Evolutionary conservation across 164 flowering plant species (phyloP).

Genomic region (Liriodendron chinense): DNA sequence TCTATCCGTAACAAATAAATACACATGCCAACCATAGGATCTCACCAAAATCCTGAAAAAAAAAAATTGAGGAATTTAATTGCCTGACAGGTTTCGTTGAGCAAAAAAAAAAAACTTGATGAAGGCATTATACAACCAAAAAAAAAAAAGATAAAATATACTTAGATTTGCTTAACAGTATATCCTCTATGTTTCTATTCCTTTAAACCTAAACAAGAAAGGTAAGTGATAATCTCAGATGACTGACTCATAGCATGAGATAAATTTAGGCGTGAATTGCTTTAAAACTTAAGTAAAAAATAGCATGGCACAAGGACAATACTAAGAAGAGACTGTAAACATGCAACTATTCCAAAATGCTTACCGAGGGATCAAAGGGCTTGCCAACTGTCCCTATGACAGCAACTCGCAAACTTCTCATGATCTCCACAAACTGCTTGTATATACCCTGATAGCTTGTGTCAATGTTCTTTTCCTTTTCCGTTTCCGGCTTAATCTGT

Average conservation of each 20-base stretch:
- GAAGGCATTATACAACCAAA: not conserved
- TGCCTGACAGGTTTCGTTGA: too few species aligned
- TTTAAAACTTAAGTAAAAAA: not conserved
- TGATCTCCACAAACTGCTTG: slow-evolving; percentile 89
- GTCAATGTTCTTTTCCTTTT: slow-evolving; percentile 78
- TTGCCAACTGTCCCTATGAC: slow-evolving; percentile 81
- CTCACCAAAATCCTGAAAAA: too few species aligned
- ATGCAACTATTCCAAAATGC: slow-evolving; percentile 17
- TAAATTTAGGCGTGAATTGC: not conserved
- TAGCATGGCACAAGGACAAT: not conserved
- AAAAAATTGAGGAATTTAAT: too few species aligned
- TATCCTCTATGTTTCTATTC: not conserved
- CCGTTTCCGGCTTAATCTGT: slow-evolving; percentile 71
- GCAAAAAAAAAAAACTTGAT: too few species aligned
- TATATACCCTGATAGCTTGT: slow-evolving; percentile 92
- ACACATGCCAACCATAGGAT: too few species aligned
- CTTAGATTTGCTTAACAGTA: not conserved
- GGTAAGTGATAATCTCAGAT: not conserved
- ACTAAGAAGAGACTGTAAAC: not conserved
- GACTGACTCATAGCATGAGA: not conserved
- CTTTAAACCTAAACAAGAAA: not conserved
- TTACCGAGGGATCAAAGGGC: slow-evolving; percentile 90
- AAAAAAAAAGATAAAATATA: too few species aligned
- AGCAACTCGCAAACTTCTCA: slow-evolving; percentile 74
- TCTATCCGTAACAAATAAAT: too few species aligned